phyloP scores from a whole-genome alignment of 2,329 filamentous ascomycete species.

The Tolypocladium sp. region DNA sequence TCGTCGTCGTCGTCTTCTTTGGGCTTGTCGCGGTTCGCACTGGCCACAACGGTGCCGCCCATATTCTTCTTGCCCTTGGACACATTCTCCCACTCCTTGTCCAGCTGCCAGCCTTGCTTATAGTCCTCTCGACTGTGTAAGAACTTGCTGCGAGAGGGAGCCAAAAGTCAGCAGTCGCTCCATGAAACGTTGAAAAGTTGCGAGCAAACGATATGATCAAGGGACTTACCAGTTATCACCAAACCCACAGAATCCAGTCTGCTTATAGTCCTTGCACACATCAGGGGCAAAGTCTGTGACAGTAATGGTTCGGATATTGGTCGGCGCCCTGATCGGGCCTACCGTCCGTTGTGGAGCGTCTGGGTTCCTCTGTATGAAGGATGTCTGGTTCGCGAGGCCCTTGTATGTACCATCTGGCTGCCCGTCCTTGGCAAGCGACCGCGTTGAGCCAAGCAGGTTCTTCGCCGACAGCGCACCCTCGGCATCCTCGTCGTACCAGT shows the following conservation, averaged over 20 bases:
- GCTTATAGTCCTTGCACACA: slow-evolving; percentile 90
- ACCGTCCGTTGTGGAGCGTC: slow-evolving; percentile 61
- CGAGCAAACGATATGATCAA: slow-evolving; percentile 27
- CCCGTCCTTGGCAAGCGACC: slow-evolving; percentile 23
- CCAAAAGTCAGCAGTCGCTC: neutral
- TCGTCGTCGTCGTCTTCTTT: slow-evolving; percentile 36
- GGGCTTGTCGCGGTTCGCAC: slow-evolving; percentile 37
- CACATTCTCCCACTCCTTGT: slow-evolving; percentile 84
- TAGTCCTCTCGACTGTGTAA: slow-evolving; percentile 69
- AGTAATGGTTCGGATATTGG: slow-evolving; percentile 85
- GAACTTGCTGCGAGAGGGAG: slow-evolving; percentile 44
- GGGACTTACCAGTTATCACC: slow-evolving; percentile 30
- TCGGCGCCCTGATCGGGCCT: slow-evolving; percentile 79
- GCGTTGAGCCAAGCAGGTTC: slow-evolving; percentile 50
- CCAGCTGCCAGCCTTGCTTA: slow-evolving; percentile 91
- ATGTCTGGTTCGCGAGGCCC: slow-evolving; percentile 61
- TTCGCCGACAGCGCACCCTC: slow-evolving; percentile 36
- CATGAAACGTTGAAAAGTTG: neutral
- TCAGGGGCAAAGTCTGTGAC: slow-evolving; percentile 87
- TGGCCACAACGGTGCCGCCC: slow-evolving; percentile 52
- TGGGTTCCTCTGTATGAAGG: slow-evolving; percentile 74
- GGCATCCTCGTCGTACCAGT: slow-evolving; percentile 79
- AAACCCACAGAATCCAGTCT: slow-evolving; percentile 46
- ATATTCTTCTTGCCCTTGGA: slow-evolving; percentile 61
- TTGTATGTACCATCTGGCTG: slow-evolving; percentile 62